A percentile compares a stretch with the other conserved stretches of the same genome.
phyloP scores from a whole-genome alignment of 2,329 filamentous ascomycete species.

The Aspergillus pseudotamarii region DNA sequence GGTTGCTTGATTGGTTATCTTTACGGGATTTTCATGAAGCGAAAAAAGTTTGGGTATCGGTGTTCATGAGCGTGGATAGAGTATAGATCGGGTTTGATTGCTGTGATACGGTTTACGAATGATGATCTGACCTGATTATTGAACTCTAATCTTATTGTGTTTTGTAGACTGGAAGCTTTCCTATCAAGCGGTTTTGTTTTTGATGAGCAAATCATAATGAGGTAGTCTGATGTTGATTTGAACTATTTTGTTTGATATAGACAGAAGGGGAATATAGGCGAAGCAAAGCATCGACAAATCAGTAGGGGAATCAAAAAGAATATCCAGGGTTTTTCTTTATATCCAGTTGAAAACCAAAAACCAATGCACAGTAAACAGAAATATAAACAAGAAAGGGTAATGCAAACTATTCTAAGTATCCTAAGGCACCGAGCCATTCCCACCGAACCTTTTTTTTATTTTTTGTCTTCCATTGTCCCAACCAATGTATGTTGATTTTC shows the following conservation, averaged over 20 bases:
- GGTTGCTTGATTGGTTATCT: neutral
- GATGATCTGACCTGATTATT: neutral
- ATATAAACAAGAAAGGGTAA: neutral
- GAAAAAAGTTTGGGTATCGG: neutral
- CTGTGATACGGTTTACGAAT: neutral
- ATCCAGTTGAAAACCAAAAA: neutral
- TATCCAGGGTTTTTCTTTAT: constrained; percentile 3
- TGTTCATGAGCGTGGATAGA: neutral
- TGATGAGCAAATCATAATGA: neutral
- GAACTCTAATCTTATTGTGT: neutral
- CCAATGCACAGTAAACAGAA: neutral
- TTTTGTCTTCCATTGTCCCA: neutral
- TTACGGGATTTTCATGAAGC: neutral
- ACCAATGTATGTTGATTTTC: neutral
- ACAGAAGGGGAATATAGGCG: neutral
- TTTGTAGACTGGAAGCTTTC: neutral
- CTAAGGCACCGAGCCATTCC: neutral
- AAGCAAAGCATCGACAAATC: neutral
- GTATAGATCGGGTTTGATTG: neutral
- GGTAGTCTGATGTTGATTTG: neutral
- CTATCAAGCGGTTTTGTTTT: neutral
- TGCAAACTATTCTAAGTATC: neutral
- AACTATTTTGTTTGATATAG: neutral
- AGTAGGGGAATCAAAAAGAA: neutral
- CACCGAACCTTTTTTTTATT: neutral